Evolutionary conservation across 495 filamentous ascomycete species (phyloP).

Genomic region (Neurospora sublineolata): DNA sequence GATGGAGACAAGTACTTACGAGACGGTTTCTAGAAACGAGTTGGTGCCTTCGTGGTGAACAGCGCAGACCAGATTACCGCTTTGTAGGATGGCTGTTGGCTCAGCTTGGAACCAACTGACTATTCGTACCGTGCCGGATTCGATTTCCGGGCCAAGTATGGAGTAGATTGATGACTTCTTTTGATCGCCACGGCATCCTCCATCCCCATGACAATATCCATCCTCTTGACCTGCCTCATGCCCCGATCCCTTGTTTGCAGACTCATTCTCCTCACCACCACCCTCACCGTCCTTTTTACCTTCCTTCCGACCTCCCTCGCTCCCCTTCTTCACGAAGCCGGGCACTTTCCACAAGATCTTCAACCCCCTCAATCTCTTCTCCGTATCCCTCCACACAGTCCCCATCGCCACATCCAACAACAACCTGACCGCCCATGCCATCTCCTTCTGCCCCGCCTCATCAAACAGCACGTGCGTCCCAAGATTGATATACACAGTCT

Average conservation of each 20-base stretch:
- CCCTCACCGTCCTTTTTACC: neutral
- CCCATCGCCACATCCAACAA: conserved; percentile 13
- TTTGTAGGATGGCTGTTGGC: conserved; percentile 25
- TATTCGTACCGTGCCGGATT: conserved; percentile 16
- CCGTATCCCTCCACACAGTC: conserved; percentile 3
- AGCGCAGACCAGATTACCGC: conserved; percentile 24
- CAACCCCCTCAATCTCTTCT: conserved; percentile 7
- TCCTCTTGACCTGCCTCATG: neutral
- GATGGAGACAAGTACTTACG: conserved; percentile 12
- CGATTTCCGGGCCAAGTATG: conserved; percentile 12
- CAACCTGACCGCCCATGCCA: conserved; percentile 25
- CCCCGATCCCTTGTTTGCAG: neutral
- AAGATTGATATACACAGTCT: conserved; percentile 32
- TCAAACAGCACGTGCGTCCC: conserved; percentile 21
- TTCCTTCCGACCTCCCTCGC: neutral
- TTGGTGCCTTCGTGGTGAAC: conserved; percentile 38
- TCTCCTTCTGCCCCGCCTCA: conserved; percentile 12
- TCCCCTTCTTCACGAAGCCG: neutral
- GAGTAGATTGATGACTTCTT: neutral
- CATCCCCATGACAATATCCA: neutral
- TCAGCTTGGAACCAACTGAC: conserved; percentile 29
- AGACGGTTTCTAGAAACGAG: conserved; percentile 31
- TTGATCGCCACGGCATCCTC: neutral
- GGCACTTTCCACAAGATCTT: conserved; percentile 37
- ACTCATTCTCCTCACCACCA: neutral